phyloP scores from a whole-genome alignment of 2,329 filamentous ascomycete species.

The Xylaria sp. region DNA sequence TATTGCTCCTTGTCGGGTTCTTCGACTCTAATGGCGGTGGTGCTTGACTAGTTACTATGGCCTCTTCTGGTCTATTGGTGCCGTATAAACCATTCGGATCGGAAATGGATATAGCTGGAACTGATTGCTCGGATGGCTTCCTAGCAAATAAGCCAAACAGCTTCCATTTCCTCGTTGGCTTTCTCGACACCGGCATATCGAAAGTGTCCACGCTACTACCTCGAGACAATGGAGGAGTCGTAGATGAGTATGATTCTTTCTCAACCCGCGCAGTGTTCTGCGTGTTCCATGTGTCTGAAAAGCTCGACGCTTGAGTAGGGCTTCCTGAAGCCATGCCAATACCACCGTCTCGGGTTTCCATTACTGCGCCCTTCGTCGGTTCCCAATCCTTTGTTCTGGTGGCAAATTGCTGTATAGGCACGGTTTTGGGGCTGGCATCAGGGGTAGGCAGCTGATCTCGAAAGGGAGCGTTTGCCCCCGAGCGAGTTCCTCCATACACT shows the following conservation, averaged over 20 bases:
- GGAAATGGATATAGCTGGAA: conserved; percentile 32
- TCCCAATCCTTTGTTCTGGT: conserved; percentile 53
- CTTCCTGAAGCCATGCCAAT: conserved; percentile 83
- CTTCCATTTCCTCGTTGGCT: conserved; percentile 68
- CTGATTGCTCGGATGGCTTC: conserved; percentile 52
- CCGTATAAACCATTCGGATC: conserved; percentile 41
- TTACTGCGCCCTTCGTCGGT: conserved; percentile 57
- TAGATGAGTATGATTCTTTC: conserved; percentile 33
- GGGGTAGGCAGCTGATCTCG: conserved; percentile 58
- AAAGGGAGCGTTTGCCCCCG: conserved; percentile 55
- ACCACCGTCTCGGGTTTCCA: conserved; percentile 55
- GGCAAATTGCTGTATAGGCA: conserved; percentile 46
- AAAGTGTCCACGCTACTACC: conserved; percentile 40
- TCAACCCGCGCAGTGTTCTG: conserved; percentile 34
- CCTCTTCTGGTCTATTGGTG: conserved; percentile 32
- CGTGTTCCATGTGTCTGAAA: conserved; percentile 40
- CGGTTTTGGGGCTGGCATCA: conserved; percentile 54
- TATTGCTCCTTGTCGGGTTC: conserved; percentile 53
- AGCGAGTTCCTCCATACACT: conserved; percentile 50
- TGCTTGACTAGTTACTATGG: conserved; percentile 4
- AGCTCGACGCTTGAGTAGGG: conserved; percentile 61
- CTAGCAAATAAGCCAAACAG: conserved; percentile 67
- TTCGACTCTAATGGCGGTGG: conserved; percentile 42
- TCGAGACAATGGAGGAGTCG: conserved; percentile 42
- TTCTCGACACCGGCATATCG: conserved; percentile 51